These are phyloP conservation scores for Grifola frondosa DNA, from an alignment of 1,284 basidiomycete genomes.

Conservation along the genomic window DNA sequence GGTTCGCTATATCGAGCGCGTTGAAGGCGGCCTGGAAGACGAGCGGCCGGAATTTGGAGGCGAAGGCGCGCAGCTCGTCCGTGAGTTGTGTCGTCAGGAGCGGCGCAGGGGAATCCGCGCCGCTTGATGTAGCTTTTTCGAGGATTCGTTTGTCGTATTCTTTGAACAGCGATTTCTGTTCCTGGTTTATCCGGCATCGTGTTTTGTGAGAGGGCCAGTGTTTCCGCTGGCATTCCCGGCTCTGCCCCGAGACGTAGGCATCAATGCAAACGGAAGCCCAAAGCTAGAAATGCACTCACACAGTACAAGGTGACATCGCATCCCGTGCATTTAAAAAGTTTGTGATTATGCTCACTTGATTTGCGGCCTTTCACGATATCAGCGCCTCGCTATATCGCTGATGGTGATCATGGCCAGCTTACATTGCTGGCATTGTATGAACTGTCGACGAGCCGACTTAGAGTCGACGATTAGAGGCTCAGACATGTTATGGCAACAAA, in stretches of 20 bases:
- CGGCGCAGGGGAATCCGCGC: background rate
- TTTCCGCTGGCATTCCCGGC: conserved; percentile 8
- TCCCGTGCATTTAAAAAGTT: conserved; percentile 11
- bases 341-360: conserved; percentile 4
- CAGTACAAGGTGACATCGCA: conserved; percentile 13
- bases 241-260: conserved; percentile 6
- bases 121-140: background rate
- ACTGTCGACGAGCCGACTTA: conserved; percentile 5
- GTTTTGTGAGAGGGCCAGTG: no score
- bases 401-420: no score
- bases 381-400: background rate
- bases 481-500: no score
- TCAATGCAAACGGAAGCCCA: background rate
- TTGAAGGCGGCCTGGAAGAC: conserved; percentile 16
- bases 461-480: no score
- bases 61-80: conserved; percentile 11
- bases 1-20: conserved; percentile 3
- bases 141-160: background rate
- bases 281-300: conserved; percentile 1
- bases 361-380: conserved; percentile 6
- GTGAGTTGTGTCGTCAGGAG: conserved; percentile 3
- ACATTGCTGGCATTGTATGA: conserved; percentile 18
- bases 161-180: conserved; percentile 12
- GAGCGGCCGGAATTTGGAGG: conserved; percentile 8
- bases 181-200: no score